Evolutionary conservation across 441 rosid genomes (phyloP), one percentile per base, ranked within the genome.

Genomic region (Arabidopsis hybrid): DNA sequence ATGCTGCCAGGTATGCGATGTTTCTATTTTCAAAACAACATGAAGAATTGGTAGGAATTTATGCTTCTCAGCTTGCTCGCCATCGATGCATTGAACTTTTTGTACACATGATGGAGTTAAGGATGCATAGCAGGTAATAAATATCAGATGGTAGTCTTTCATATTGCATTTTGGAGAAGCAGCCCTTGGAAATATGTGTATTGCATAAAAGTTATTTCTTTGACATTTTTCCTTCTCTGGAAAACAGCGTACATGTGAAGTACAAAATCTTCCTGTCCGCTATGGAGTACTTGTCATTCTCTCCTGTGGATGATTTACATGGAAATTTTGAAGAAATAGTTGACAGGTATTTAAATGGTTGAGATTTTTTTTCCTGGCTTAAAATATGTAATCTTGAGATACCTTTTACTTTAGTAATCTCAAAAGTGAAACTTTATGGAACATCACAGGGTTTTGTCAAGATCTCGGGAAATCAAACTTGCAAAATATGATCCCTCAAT

Each of bases 81-180:
- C 97, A 93, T 79, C 97, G 95, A 71, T 96, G 98, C 82, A 76
- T 93, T 72, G 99, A 96, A 77, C 97, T 93, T 75, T 96, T 93
- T 78, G 98, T 93, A 79, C 95, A 93, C 84, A 93, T 96, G 99
- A 96, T 96, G 99, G 99, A 91, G 81, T 83, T 87, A 74, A 85
- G 99, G 88, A 74, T 91, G 69, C 83, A 86, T 71, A 87, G 96
- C 92, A 93, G 99, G 98, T 93, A 82, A 47, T 57, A 56, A 12
- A 13, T 59, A 43, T 31, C 1, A 3, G 55, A 71, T 59, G 61
- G 38, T 46, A 62, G 57, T 59, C 50, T 31, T 65, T 10, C 18
- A 66, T 34, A 71, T 66, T 36, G 36, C 69, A 66, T 38, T 60
- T 12, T 36, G 59, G 63, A 50, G 69, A 59, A 71, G 64, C 60